Percentiles rank a stretch among this genome's conserved stretches.
Evolutionary conservation across 257 asterid genomes (phyloP).

Genomic region (Solanum chilense): DNA sequence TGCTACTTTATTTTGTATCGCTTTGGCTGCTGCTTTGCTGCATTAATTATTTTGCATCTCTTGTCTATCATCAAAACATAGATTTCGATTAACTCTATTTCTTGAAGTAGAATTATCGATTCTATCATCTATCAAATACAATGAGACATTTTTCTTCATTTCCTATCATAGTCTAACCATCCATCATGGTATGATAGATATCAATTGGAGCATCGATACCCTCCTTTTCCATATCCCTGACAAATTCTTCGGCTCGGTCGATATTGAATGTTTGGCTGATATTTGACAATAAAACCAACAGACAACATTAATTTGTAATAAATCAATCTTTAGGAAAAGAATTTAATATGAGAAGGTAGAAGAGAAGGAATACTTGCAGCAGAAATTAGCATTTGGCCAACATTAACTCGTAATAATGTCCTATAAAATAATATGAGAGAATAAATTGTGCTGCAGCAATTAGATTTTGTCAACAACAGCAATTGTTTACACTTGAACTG

Average conservation of each 20-base stretch:
- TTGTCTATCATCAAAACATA: too few relatives aligned
- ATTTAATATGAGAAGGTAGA: background rate
- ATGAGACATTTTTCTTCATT: conserved; percentile 72
- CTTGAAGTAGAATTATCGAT: too few relatives aligned
- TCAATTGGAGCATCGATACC: conserved; percentile 88
- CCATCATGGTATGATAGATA: conserved; percentile 96
- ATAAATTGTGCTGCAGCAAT: background rate
- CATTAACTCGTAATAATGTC: background rate
- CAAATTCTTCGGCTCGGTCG: conserved; percentile 80
- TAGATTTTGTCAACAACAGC: background rate
- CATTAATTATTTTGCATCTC: too few relatives aligned
- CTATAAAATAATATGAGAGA: background rate
- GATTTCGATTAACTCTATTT: too few relatives aligned
- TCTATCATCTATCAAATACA: conserved; percentile 38
- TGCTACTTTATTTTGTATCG: too few relatives aligned
- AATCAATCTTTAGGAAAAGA: background rate
- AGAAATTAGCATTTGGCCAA: background rate
- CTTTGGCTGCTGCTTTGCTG: too few relatives aligned
- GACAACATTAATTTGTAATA: background rate
- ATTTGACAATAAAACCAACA: background rate
- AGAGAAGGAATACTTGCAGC: background rate
- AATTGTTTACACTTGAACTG: background rate
- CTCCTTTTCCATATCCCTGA: conserved; percentile 92
- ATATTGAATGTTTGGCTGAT: conserved; percentile 64
- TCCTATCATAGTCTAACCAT: conserved; percentile 74